Evolutionary conservation across 805 yeast species (phyloP).

Genomic region (Vanderwaltozyma polyspora): DNA sequence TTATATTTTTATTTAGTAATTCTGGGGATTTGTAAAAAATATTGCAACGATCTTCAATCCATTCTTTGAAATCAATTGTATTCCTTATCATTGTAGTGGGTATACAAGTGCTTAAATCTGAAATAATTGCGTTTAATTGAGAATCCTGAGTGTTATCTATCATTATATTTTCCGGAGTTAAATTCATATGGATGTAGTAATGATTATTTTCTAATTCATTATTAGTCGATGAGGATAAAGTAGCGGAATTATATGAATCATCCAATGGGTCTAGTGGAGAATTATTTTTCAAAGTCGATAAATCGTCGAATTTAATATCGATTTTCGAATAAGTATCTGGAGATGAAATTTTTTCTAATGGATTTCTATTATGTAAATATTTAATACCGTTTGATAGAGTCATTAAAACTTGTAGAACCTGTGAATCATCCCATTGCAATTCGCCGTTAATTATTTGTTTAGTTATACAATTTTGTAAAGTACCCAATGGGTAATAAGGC

Average conservation of each 20-base stretch:
- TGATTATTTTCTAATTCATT: background rate
- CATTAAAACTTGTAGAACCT: conserved; percentile 48
- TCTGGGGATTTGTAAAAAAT: conserved; percentile 88
- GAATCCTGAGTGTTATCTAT: conserved; percentile 50
- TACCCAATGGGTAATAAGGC: conserved; percentile 65
- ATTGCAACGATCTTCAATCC: conserved; percentile 67
- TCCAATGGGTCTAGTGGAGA: conserved; percentile 9
- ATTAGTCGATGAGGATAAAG: conserved; percentile 4
- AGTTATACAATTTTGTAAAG: conserved; percentile 73
- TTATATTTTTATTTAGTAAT: conserved; percentile 62
- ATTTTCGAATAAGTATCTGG: too few relatives aligned
- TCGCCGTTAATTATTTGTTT: conserved; percentile 45
- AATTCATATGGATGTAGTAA: conserved; percentile 67
- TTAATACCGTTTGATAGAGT: conserved; percentile 69
- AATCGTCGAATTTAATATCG: too few relatives aligned
- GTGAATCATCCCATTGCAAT: conserved; percentile 43
- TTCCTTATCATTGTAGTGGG: conserved; percentile 48
- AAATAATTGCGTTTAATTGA: conserved; percentile 47
- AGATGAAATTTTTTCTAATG: conserved; percentile 8
- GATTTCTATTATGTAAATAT: conserved; percentile 46
- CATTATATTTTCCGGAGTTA: conserved; percentile 87
- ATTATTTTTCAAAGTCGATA: conserved; percentile 7
- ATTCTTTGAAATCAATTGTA: conserved; percentile 67
- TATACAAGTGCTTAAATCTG: conserved; percentile 75
- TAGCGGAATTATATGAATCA: conserved; percentile 2